Base-by-base conservation (phyloP, 208 protist genomes). In the Acanthamoeba triangularis region DNA sequence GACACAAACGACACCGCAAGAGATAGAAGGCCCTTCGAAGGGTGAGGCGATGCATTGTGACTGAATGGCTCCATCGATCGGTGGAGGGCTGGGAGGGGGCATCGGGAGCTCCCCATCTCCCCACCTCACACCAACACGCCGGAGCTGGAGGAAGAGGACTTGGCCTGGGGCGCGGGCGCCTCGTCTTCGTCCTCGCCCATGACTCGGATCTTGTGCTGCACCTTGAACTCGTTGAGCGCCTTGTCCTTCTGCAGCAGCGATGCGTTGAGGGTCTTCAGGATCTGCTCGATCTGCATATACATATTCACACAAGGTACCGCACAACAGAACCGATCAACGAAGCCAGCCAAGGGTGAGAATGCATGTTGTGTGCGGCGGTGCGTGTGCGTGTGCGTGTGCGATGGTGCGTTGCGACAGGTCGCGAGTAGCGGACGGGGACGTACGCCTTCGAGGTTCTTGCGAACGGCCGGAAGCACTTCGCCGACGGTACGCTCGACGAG, bases 401-500 rank as follows among this genome's bases (percentile, higher is more conserved):
- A 13, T 14, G 65, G 3, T 28, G 59, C 59, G 59, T 23, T 8
- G 18, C 33, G 11, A 74, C 11, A 16, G 69, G 37, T 14, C 0
- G 37, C 69, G 37, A 44, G 23, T 13, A 16, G 44, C 6, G 25
- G 54, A 65, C 3, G 30, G 33, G 5, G 37, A 69, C 41, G 52
- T 91, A 91, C 84, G 23, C 84, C 84, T 44, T 91, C 84, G 18
- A 91, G 84, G 95, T 99, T 99, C 82, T 98, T 96, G 97, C 99
- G 97, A n/a, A 99, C 98, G 78, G 99, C 98, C 20, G 99, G 99
- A 44, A 99, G 96, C 47, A 99, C 98, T 90, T 99, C 99, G 23
- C 97, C 98, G 1, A 99, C 99, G 13, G 98, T 99, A 93, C 98
- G 98, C 96, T 99, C 98, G 63, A 99, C 98, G 18, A 99, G 97